Base-by-base conservation (phyloP, 202 grass and related monocot species). In the Sporobolus alterniflorus region DNA sequence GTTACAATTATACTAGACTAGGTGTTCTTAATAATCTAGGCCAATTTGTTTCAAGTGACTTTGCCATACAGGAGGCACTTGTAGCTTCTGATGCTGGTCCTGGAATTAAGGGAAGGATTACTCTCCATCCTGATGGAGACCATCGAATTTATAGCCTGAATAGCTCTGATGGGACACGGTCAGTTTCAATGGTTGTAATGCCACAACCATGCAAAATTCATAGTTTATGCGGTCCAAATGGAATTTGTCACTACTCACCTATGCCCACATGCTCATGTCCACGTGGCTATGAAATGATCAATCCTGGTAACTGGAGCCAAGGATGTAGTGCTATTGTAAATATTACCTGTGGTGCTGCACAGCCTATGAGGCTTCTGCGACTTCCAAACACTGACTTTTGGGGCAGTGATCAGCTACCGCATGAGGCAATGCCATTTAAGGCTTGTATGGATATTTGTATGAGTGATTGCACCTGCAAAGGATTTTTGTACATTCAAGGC, bases 241-340 rank as follows among this genome's bases (percentile, higher is more conserved):
- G 89, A 48, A 91, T 91, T 34, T 91, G 89, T 39, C 70, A 84
- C 32, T 88, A 84, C 50, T 84, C 65, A 9, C 84, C 79, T 63
- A 56, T 28, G 44, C 73, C 89, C 9, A 79, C 59, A 1, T 91
- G 89, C 29, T 87, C 89, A 10, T 91, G 89, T 56, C 81, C 89
- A 31, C 89, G 80, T 9, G 89, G 89, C 50, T 91, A 88, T 42
- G 36, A 60, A 33, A 91, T 85, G 70, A 59, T 2, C 24, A 86
- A 88, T 52, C 56, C 68, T 8, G 62, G 62, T 48, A 79, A 91
- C 25, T 91, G 89, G 89, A 76, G 76, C 28, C 51, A 60, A 60
- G 56, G 56, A 2, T 60, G 56, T 25, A 60, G 56, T 60, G 56
- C 56, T 14, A 14, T 60, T 28, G 56, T 29, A 60, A 60, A 60